Base-by-base conservation (phyloP, 768 basidiomycete genomes). In the Tremella yokohamensis region DNA sequence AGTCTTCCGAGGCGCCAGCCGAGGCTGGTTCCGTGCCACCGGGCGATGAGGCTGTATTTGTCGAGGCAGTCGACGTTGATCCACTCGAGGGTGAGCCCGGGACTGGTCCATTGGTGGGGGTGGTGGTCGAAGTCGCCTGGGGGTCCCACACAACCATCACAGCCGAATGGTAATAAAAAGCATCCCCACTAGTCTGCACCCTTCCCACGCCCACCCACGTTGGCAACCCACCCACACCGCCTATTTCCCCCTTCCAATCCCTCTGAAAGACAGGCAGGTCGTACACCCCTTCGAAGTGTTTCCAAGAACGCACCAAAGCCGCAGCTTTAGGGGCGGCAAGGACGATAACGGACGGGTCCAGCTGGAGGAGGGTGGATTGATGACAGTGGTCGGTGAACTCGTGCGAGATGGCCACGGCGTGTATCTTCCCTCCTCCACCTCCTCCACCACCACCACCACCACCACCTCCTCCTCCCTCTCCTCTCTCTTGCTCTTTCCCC, bases 381-480 rank as follows among this genome's bases (percentile, higher is more conserved):
- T 64, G 58, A 40, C 58, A 60, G 40, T 64, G 62, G 48, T 60
- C 58, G 9, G 62, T 64, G 45, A 60, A 64, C 38, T 64, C 58
- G 26, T 64, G 62, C 6, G 62, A 64, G 55, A 64, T 64, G 49
- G 49, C 58, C 20, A 64, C 53, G 15, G 52, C 58, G 39, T 60
- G 49, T 16, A 64, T 56, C 25, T 18, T 49, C 8, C 9, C 48
- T 15, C 18, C 22, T 6, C 11, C 29, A 11, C 29, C 11, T 4
- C 11, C 29, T 34, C 29, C 11, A 24, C 19, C 19, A 42, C 56
- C n/a, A 42, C 40, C 9, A 37, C 50, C 3, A 4, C 7, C 42
- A 6, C 20, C 15, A 15, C 15, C 20, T 44, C 20, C 15, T 4
- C 15, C 42, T 44, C 42, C 42, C 4, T 44, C 42, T 44, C 8